Percentiles rank a stretch among this genome's conserved stretches.
phyloP scores from a whole-genome alignment of 495 filamentous ascomycete genomes.

The Tuber microsphaerosporum region DNA sequence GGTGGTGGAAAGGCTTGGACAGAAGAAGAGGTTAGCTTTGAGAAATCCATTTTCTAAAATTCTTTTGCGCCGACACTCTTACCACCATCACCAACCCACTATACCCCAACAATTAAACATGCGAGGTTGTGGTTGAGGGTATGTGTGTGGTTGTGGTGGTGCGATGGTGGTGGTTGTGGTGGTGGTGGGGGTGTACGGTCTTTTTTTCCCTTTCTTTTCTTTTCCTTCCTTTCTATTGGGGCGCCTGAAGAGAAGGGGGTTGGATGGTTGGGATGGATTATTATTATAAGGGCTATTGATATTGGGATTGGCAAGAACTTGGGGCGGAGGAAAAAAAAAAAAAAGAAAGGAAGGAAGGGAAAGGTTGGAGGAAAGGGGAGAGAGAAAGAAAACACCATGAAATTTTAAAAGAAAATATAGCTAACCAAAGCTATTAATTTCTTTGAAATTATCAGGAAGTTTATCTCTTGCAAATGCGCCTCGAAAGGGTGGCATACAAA shows the following conservation, averaged over 20 bases:
- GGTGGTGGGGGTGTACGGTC: background rate
- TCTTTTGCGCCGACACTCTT: slow-evolving; percentile 22
- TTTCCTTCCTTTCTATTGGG: slow-evolving; percentile 9
- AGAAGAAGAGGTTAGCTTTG: slow-evolving; percentile 61
- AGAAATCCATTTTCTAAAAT: slow-evolving; percentile 10
- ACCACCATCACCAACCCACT: slow-evolving; percentile 11
- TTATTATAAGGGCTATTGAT: slow-evolving; percentile 3
- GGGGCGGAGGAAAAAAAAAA: background rate
- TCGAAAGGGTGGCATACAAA: slow-evolving; percentile 84
- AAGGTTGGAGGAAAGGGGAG: background rate
- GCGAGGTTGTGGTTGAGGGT: slow-evolving; percentile 1
- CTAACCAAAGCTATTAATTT: slow-evolving; percentile 19
- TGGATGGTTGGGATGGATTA: background rate
- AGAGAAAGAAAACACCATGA: background rate
- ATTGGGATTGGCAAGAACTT: slow-evolving; percentile 14
- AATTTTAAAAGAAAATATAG: background rate
- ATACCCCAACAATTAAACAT: slow-evolving; percentile 25
- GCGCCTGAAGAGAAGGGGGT: background rate
- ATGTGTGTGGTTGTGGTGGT: background rate
- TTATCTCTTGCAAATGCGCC: slow-evolving; percentile 74
- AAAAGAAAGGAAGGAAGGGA: background rate
- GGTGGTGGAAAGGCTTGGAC: slow-evolving; percentile 70
- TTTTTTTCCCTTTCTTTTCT: background rate
- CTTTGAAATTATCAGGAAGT: slow-evolving; percentile 53
- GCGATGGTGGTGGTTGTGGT: background rate